phyloP scores from a whole-genome alignment of 2,329 filamentous ascomycete genomes.

The Leptographium flavum region DNA sequence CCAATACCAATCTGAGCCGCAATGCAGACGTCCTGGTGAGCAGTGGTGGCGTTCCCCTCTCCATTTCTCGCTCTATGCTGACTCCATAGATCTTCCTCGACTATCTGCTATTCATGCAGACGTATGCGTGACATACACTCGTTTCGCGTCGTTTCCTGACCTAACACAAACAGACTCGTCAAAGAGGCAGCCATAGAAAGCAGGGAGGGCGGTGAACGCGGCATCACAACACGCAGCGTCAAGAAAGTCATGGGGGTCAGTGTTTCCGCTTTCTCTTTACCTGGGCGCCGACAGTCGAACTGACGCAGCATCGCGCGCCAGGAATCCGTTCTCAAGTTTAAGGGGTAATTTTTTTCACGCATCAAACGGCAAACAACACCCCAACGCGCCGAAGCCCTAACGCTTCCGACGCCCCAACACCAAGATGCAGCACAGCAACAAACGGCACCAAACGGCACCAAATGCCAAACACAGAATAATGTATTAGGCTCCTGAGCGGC shows the following conservation, averaged over 20 bases:
- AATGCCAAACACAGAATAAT: too few relatives aligned
- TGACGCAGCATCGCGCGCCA: constrained; percentile 15
- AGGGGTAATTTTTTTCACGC: constrained; percentile 33
- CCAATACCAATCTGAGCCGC: constrained; percentile 65
- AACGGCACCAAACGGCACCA: too few relatives aligned
- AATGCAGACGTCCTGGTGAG: constrained; percentile 73
- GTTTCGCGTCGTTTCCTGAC: constrained; percentile 7
- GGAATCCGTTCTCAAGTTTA: constrained; percentile 55
- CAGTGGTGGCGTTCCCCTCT: background rate
- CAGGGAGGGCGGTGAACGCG: constrained; percentile 58
- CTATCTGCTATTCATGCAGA: constrained; percentile 69
- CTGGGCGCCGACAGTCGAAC: background rate
- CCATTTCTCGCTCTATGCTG: background rate
- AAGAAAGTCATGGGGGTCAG: constrained; percentile 63
- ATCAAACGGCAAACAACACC: background rate
- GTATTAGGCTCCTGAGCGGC: too few relatives aligned
- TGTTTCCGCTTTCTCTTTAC: constrained; percentile 4
- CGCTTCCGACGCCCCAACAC: too few relatives aligned
- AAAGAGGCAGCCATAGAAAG: constrained; percentile 67
- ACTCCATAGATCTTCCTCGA: constrained; percentile 60
- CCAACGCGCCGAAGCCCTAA: too few relatives aligned
- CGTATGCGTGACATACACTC: too few relatives aligned
- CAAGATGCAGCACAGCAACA: too few relatives aligned
- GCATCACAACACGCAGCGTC: constrained; percentile 60
- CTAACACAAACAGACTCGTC: constrained; percentile 44